Evolutionary conservation across 2,329 filamentous ascomycete species (phyloP).

Genomic region (Diaporthe sp.): DNA sequence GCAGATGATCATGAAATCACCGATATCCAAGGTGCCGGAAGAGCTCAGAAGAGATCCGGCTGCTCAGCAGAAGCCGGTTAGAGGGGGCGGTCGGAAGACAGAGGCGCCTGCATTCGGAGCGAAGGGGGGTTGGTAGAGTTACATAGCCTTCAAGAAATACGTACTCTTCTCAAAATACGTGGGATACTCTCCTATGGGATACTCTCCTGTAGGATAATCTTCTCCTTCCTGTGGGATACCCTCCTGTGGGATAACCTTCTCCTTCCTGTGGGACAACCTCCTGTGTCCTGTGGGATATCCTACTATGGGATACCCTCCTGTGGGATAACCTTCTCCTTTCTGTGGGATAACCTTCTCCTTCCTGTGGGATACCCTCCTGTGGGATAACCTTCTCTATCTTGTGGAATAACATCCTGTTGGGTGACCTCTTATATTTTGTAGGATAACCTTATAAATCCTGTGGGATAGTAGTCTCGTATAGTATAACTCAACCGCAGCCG

Average conservation of each 20-base stretch:
- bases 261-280: not conserved
- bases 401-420: not conserved
- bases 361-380: not conserved
- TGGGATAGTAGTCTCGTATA: no score
- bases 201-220: not conserved
- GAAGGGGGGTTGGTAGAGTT: slow-evolving; percentile 24
- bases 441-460: no score
- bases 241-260: not conserved
- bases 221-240: not conserved
- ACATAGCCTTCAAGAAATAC: not conserved
- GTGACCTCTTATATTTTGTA: not conserved
- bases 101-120: slow-evolving; percentile 22
- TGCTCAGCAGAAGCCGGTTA: slow-evolving; percentile 83
- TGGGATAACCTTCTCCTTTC: not conserved
- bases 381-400: not conserved
- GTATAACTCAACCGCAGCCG: no score
- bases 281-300: not conserved
- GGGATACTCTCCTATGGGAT: not conserved
- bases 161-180: not conserved
- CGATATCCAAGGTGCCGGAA: slow-evolving; percentile 90
- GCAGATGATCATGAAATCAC: slow-evolving; percentile 94
- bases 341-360: no score
- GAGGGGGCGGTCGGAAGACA: slow-evolving; percentile 49
- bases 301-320: not conserved
- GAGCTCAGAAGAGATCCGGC: slow-evolving; percentile 91